phyloP scores from a whole-genome alignment of 2,329 filamentous ascomycete species.

The Tolypocladium amazonense region DNA sequence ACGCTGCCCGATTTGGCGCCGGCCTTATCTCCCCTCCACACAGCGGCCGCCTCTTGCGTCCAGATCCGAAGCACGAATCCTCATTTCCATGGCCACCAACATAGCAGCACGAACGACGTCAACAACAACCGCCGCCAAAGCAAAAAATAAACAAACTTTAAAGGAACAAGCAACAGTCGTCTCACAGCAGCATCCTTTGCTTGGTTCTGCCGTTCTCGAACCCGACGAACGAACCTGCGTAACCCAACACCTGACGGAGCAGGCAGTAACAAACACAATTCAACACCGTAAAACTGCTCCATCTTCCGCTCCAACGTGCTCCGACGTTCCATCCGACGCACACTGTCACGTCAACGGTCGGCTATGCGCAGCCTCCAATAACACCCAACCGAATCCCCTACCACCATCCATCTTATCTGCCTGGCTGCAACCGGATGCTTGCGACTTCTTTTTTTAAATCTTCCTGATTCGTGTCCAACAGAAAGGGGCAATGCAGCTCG shows the following conservation, averaged over 20 bases:
- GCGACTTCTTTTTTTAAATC: background rate
- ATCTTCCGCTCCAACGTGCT: background rate
- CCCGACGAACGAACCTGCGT: background rate
- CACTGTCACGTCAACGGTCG: background rate
- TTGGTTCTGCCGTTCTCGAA: background rate
- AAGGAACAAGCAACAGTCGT: background rate
- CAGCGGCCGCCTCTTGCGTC: background rate
- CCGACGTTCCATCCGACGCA: background rate
- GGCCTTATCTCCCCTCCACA: background rate
- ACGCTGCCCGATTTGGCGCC: background rate
- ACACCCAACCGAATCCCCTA: background rate
- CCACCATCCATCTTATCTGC: no score
- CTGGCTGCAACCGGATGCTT: background rate
- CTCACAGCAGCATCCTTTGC: background rate
- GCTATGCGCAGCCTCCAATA: background rate
- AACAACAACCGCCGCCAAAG: background rate
- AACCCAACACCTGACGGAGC: background rate
- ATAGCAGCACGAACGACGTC: background rate
- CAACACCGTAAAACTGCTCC: background rate
- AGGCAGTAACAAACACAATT: no score
- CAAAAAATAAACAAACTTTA: background rate
- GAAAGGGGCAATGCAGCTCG: background rate
- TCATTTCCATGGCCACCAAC: background rate
- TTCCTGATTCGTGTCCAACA: background rate
- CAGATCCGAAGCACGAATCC: background rate